phyloP scores from a whole-genome alignment of 495 filamentous ascomycete species.

The Neurospora hispaniola region DNA sequence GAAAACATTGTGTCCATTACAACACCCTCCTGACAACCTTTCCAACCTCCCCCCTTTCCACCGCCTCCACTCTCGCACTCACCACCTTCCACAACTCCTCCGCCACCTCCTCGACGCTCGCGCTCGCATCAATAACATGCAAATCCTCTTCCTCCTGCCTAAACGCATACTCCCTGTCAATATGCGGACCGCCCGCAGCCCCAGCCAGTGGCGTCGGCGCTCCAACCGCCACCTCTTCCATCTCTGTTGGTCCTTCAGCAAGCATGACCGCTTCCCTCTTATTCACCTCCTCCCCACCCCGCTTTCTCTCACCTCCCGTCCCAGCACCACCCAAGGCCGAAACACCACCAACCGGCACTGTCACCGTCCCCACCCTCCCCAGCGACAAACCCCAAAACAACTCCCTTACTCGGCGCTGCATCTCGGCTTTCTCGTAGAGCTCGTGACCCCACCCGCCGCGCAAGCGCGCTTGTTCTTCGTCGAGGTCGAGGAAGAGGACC shows the following conservation, averaged over 20 bases:
- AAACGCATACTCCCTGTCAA: constrained; percentile 27
- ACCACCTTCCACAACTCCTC: constrained; percentile 41
- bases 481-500: constrained; percentile 77
- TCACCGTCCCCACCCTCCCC: constrained; percentile 29
- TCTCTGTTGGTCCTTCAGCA: not conserved
- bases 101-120: constrained; percentile 38
- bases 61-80: constrained; percentile 32
- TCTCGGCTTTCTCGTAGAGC: constrained; percentile 74
- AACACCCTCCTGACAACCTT: constrained; percentile 30
- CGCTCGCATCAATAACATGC: constrained; percentile 43
- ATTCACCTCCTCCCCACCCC: not conserved
- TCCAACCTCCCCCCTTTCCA: constrained; percentile 37
- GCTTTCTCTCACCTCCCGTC: constrained; percentile 4
- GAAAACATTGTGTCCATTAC: constrained; percentile 5
- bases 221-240: constrained; percentile 17
- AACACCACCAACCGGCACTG: constrained; percentile 4
- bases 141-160: constrained; percentile 44
- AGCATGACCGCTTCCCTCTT: not conserved
- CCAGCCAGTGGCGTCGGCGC: constrained; percentile 10
- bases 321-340: not conserved
- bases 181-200: not conserved
- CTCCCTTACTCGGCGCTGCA: constrained; percentile 71
- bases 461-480: constrained; percentile 56
- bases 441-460: constrained; percentile 82
- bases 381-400: constrained; percentile 51